Percentiles rank a stretch among this genome's conserved stretches.
These are phyloP conservation scores for Leccinum subgranulosum DNA, from an alignment of 768 basidiomycete species.

Conservation along the genomic window DNA sequence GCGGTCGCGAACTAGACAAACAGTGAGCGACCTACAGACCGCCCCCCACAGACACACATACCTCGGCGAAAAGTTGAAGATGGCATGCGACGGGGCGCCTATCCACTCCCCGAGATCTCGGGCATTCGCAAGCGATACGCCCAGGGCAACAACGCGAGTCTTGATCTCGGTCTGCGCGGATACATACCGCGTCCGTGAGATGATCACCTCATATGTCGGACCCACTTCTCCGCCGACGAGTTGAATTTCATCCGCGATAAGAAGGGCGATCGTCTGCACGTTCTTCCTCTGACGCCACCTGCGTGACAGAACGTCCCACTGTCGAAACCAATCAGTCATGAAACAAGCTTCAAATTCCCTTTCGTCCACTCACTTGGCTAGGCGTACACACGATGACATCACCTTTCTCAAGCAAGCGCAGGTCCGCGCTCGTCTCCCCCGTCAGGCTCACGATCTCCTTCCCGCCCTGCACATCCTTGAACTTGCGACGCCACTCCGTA, in stretches of 20 bases:
- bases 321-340: constrained; percentile 2
- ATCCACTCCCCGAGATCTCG: constrained; percentile 98
- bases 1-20: constrained; percentile 74
- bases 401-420: constrained; percentile 84
- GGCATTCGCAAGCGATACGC: constrained; percentile 94
- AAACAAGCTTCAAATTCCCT: too few relatives aligned
- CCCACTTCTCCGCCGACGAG: constrained; percentile 93
- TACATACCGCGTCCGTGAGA: constrained; percentile 96
- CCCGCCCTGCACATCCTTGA: constrained; percentile 77
- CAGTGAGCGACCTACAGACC: not conserved
- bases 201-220: constrained; percentile 93
- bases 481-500: constrained; percentile 85
- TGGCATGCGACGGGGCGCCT: constrained; percentile 87
- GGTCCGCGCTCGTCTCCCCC: constrained; percentile 90
- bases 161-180: constrained; percentile 90
- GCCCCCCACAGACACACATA: constrained; percentile 27
- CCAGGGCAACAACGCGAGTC: constrained; percentile 92
- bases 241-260: constrained; percentile 96
- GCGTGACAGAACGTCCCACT: constrained; percentile 96
- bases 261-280: constrained; percentile 86
- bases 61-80: constrained; percentile 98
- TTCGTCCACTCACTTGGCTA: constrained; percentile 55
- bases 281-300: constrained; percentile 97
- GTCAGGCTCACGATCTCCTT: constrained; percentile 94
- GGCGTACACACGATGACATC: constrained; percentile 96